Base-by-base conservation (phyloP, 257 asterid genomes). In the Jasminum sambac region DNA sequence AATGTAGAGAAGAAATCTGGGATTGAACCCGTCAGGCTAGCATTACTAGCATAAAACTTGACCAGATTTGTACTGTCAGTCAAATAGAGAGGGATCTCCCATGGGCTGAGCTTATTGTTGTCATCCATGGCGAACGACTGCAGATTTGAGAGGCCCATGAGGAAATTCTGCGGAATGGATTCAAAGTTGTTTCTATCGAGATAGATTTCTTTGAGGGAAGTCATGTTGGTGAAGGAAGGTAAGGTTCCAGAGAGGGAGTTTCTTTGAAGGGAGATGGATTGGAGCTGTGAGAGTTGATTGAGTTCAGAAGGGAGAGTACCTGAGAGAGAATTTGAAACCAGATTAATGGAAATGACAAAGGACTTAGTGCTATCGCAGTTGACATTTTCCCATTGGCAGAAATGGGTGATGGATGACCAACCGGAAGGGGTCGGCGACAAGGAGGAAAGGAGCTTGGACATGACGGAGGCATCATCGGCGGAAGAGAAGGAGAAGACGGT, bases 171-270 rank as follows among this genome's bases (percentile, higher is more conserved):
- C 1, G 98, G 92, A 3, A 85, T n/a, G 0, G 88, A 76, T 5
- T 74, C 58, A 81, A 94, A 90, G 5, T 64, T 41, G 63, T 94
- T 94, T 59, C 8, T 26, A 72, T 91, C 90, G 37, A 94, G 85
- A 68, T 2, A 85, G 74, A 91, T 61, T 2, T 71, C 37, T 68
- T 81, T 80, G 6, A 94, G 81, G 5, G 79, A 74, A 0, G 96
- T 26, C 82, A 93, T 76, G 82, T 94, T 94, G 1, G 87, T 73
- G 40, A 94, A 87, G 5, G 98, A 82, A 19, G 98, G 98, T 19
- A 94, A n/a, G 4, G 84, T 21, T 4, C 98, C 97, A 0, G 95
- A 38, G 25, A 94, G 85, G 0, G 87, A 69, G 83, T 91, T 94
- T 13, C 76, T 72, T 71, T 89, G 96, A 37, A 90, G 43, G 11